phyloP scores from a whole-genome alignment of 306 rosid genomes.

The Mimosa pudica region DNA sequence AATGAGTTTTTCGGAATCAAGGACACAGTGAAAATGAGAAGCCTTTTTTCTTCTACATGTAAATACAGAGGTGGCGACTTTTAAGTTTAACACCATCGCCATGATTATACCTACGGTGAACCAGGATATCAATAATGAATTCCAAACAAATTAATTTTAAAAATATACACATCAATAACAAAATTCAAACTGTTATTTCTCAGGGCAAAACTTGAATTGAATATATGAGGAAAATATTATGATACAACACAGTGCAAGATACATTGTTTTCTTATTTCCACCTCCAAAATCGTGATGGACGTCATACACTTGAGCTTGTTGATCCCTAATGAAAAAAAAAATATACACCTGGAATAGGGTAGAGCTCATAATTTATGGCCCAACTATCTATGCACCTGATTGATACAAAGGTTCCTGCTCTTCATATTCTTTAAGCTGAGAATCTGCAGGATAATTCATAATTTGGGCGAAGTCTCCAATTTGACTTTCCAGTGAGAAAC shows the following conservation, averaged over 20 bases:
- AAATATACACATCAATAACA: constrained; percentile 13
- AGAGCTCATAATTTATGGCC: constrained; percentile 7
- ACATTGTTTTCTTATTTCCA: constrained; percentile 19
- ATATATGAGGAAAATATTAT: constrained; percentile 18
- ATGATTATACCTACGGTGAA: not conserved
- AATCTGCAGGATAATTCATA: constrained; percentile 3
- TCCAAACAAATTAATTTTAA: not conserved
- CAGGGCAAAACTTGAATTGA: constrained; percentile 7
- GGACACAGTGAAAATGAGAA: not conserved
- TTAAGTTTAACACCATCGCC: not conserved
- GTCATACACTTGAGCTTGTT: constrained; percentile 20
- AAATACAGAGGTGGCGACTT: not conserved
- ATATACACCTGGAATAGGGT: constrained; percentile 6
- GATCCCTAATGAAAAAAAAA: constrained; percentile 13
- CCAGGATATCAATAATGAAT: not conserved
- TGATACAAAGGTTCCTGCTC: constrained; percentile 19
- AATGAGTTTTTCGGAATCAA: not conserved
- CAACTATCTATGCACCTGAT: not conserved
- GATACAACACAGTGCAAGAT: constrained; percentile 25
- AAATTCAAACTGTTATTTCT: not conserved
- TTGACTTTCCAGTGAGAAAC: constrained; percentile 3
- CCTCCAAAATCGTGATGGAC: constrained; percentile 28
- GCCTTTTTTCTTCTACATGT: not conserved
- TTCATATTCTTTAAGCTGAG: constrained; percentile 26
- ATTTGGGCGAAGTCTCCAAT: constrained; percentile 3